A percentile compares a stretch with the other conserved stretches of the same genome.
These are phyloP conservation scores for Herpetomonas muscarum DNA, from an alignment of 208 protist species.

Conservation along the genomic window DNA sequence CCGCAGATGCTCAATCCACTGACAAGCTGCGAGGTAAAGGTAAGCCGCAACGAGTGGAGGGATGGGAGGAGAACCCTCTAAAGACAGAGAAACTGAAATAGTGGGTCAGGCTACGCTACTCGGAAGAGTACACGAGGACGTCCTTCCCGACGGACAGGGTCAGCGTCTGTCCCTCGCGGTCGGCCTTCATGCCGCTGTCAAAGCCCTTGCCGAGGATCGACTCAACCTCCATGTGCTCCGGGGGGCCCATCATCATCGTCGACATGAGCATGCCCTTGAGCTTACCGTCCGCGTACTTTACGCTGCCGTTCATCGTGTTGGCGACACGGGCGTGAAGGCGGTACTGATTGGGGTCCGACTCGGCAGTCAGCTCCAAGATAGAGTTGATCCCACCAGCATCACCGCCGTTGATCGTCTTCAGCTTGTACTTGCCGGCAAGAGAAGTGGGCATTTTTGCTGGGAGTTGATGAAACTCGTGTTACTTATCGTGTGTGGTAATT, in stretches of 20 bases:
- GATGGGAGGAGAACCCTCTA: too few species aligned
- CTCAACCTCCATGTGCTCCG: slow-evolving; percentile 37
- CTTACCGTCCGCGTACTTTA: slow-evolving; percentile 20
- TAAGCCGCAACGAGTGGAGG: too few species aligned
- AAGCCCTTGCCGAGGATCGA: slow-evolving; percentile 25
- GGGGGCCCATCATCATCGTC: slow-evolving; percentile 30
- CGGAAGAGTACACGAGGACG: slow-evolving; percentile 22
- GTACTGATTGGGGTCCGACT: slow-evolving; percentile 3
- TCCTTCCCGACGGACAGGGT: slow-evolving; percentile 23
- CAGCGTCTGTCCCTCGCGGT: slow-evolving; percentile 17
- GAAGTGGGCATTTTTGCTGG: not conserved
- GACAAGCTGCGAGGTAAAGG: too few species aligned
- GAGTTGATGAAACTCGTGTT: too few species aligned
- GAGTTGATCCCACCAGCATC: slow-evolving; percentile 1
- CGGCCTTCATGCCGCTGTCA: slow-evolving; percentile 27
- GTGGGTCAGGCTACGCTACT: not conserved
- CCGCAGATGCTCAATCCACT: too few species aligned
- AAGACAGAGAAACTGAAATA: too few species aligned
- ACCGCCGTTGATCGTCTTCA: slow-evolving; percentile 26
- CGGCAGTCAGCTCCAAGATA: slow-evolving; percentile 10
- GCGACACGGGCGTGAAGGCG: slow-evolving; percentile 20
- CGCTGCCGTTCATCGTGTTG: slow-evolving; percentile 28
- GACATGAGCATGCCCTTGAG: slow-evolving; percentile 36
- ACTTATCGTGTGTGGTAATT: too few species aligned
- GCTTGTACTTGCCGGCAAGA: slow-evolving; percentile 19